These are phyloP conservation scores for Lyophyllum shimeji DNA, from an alignment of 768 basidiomycete genomes.

Conservation along the genomic window DNA sequence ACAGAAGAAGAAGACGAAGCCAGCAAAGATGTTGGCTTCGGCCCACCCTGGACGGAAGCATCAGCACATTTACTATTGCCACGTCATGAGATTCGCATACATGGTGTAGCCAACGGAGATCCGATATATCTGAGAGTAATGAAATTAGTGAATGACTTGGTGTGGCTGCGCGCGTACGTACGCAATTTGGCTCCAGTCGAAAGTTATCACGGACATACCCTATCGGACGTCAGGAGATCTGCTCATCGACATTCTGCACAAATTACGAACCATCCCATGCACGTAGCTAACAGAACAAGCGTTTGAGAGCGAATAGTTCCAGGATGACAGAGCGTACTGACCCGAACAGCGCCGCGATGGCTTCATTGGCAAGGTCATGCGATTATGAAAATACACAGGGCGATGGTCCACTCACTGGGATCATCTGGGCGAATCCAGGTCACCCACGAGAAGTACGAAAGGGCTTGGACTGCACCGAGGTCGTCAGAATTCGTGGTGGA, in stretches of 20 bases:
- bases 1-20: constrained; percentile 72
- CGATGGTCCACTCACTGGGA: constrained; percentile 34
- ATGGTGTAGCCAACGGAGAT: constrained; percentile 51
- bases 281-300: constrained; percentile 25
- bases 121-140: constrained; percentile 37
- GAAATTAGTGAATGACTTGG: background rate
- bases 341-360: constrained; percentile 48
- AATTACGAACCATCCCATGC: constrained; percentile 48
- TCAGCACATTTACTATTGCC: background rate
- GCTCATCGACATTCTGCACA: constrained; percentile 22
- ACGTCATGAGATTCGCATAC: constrained; percentile 17
- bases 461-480: constrained; percentile 37
- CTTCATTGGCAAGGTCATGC: constrained; percentile 21
- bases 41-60: constrained; percentile 53
- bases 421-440: constrained; percentile 28
- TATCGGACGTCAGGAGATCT: constrained; percentile 30
- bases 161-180: constrained; percentile 26
- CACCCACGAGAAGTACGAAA: constrained; percentile 60
- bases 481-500: background rate
- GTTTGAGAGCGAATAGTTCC: background rate
- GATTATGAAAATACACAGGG: background rate
- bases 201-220: constrained; percentile 46
- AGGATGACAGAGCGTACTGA: constrained; percentile 18
- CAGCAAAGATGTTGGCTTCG: constrained; percentile 62
- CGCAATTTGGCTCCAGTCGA: constrained; percentile 63